Conservation (phyloP, 78 protist genomes). For the Emiliania huxleyi region DNA sequence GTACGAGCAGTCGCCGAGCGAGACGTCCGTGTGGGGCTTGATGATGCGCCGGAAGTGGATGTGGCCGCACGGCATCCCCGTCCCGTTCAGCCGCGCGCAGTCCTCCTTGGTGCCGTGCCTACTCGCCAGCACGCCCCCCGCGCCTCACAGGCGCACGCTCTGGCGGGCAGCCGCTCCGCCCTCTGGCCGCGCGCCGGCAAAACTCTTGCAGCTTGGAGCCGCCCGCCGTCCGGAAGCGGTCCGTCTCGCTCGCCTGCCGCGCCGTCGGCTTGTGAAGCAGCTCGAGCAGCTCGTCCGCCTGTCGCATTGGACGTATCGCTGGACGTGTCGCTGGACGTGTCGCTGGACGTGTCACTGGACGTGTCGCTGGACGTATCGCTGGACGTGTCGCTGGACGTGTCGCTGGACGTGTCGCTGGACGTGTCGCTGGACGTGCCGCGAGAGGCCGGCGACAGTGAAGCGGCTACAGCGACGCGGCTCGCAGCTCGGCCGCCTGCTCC, state of each 20-base stretch:
- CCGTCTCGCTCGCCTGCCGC: background rate
- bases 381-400: background rate
- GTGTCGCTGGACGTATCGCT: background rate
- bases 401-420: background rate
- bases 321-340: background rate
- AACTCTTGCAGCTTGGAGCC: background rate
- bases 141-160: too few relatives aligned
- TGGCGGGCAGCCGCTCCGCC: too few relatives aligned
- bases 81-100: background rate
- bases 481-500: background rate
- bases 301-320: background rate
- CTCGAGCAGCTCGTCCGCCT: background rate
- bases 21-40: slow-evolving; percentile 22
- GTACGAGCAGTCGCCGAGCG: slow-evolving; percentile 46
- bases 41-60: slow-evolving; percentile 25
- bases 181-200: too few relatives aligned
- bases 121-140: too few relatives aligned
- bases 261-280: background rate
- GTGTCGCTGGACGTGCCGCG: too few relatives aligned
- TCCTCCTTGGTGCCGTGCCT: background rate
- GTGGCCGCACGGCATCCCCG: background rate
- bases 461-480: background rate
- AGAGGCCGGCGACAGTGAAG: too few relatives aligned
- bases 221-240: background rate
- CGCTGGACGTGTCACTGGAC: background rate